phyloP scores from a whole-genome alignment of 75 land plant genomes.

The Larix kaempferi region DNA sequence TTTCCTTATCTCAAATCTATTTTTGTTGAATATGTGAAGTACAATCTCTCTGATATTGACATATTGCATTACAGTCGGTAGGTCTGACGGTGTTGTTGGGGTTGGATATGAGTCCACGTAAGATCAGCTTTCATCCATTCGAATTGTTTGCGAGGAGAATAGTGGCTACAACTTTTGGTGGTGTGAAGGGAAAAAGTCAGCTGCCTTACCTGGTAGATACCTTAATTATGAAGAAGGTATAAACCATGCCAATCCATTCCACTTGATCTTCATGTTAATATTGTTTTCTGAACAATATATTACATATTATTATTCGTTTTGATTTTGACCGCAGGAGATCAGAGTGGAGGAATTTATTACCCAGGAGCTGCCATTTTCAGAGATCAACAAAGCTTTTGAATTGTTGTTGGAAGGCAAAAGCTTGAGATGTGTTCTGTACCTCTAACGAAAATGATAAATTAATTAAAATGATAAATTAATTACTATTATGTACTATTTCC shows the following conservation, averaged over 20 bases:
- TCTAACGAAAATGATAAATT: slow-evolving; percentile 3
- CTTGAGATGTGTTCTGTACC: slow-evolving; percentile 44
- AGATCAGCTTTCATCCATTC: neutral
- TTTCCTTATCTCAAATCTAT: neutral
- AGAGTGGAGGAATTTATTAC: slow-evolving; percentile 73
- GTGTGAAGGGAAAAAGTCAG: slow-evolving; percentile 10
- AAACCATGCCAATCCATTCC: neutral
- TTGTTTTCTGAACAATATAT: neutral
- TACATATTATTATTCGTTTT: neutral
- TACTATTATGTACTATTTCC: too few relatives aligned
- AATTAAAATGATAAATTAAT: too few relatives aligned
- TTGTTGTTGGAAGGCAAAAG: slow-evolving; percentile 50
- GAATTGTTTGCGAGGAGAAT: neutral
- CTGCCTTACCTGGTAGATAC: neutral
- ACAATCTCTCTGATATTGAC: neutral
- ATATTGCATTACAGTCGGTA: neutral
- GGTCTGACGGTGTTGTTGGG: neutral
- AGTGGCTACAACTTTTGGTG: neutral
- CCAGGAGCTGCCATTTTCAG: slow-evolving; percentile 60
- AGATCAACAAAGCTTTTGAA: slow-evolving; percentile 72
- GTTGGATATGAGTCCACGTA: neutral
- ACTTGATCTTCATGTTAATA: neutral
- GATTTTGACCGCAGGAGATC: slow-evolving; percentile 39
- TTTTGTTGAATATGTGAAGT: neutral
- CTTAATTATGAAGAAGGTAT: neutral